These are phyloP conservation scores for Sabuloglossum arenarium DNA, from an alignment of 495 filamentous ascomycete species.

Conservation along the genomic window DNA sequence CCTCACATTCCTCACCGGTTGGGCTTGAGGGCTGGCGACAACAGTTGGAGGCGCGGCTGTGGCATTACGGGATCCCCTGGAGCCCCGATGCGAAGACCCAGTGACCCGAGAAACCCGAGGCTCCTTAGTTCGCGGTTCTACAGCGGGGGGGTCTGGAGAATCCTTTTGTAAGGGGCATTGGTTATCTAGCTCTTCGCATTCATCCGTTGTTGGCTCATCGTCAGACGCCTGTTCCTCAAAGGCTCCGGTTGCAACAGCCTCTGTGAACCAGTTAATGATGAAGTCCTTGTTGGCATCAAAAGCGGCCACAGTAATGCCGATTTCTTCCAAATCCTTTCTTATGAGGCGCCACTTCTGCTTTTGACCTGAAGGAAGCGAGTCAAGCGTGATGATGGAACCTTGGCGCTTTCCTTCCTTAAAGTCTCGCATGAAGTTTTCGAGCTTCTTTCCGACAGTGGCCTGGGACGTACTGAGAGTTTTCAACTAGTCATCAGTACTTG, in stretches of 20 bases:
- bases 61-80: no score
- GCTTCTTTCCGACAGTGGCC: conserved; percentile 13
- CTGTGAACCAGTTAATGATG: conserved; percentile 15
- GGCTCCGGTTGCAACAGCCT: conserved; percentile 11
- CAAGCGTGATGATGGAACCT: conserved; percentile 16
- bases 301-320: conserved; percentile 16
- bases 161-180: no score
- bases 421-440: conserved; percentile 19
- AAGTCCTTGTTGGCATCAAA: conserved; percentile 17
- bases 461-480: not conserved
- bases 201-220: no score
- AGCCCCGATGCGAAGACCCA: no score
- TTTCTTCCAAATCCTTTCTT: conserved; percentile 18
- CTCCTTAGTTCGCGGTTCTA: no score
- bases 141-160: no score
- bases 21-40: no score
- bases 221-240: conserved; percentile 12
- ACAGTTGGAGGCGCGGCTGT: no score
- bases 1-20: no score
- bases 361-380: conserved; percentile 13
- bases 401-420: conserved; percentile 17
- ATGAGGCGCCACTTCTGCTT: conserved; percentile 16
- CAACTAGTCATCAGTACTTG: not conserved
- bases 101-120: no score
- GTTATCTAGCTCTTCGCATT: no score